These are phyloP conservation scores for Termitomyces sp. DNA, from an alignment of 768 basidiomycete species.

Conservation along the genomic window DNA sequence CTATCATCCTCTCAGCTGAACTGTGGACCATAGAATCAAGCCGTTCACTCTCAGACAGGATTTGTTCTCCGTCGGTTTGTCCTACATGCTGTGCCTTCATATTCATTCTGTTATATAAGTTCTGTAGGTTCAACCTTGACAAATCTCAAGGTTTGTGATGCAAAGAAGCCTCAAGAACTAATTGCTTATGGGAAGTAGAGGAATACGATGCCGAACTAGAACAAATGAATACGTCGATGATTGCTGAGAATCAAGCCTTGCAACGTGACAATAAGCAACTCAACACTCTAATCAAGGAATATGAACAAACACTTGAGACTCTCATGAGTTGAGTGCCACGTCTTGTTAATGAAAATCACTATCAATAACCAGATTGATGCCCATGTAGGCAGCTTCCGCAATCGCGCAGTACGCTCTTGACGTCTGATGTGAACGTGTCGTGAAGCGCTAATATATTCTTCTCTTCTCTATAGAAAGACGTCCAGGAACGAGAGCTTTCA, in stretches of 20 bases:
- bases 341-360: not conserved
- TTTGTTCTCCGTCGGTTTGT: constrained; percentile 81
- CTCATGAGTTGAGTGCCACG: constrained; percentile 66
- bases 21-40: constrained; percentile 59
- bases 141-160: constrained; percentile 67
- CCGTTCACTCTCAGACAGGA: constrained; percentile 86
- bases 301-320: constrained; percentile 92
- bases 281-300: constrained; percentile 87
- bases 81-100: constrained; percentile 6
- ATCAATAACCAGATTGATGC: constrained; percentile 4
- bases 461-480: constrained; percentile 61
- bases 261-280: constrained; percentile 97
- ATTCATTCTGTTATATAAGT: not conserved
- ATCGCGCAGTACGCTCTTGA: constrained; percentile 67
- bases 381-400: constrained; percentile 61
- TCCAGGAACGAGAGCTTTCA: constrained; percentile 88
- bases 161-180: not conserved
- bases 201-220: constrained; percentile 88
- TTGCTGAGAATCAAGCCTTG: constrained; percentile 77
- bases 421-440: not conserved
- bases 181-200: constrained; percentile 47
- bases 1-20: not conserved
- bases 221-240: constrained; percentile 77
- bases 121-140: constrained; percentile 78
- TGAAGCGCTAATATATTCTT: constrained; percentile 1